These are phyloP conservation scores for Arachis monticola DNA, from an alignment of 331 rosid genomes.

Conservation along the genomic window DNA sequence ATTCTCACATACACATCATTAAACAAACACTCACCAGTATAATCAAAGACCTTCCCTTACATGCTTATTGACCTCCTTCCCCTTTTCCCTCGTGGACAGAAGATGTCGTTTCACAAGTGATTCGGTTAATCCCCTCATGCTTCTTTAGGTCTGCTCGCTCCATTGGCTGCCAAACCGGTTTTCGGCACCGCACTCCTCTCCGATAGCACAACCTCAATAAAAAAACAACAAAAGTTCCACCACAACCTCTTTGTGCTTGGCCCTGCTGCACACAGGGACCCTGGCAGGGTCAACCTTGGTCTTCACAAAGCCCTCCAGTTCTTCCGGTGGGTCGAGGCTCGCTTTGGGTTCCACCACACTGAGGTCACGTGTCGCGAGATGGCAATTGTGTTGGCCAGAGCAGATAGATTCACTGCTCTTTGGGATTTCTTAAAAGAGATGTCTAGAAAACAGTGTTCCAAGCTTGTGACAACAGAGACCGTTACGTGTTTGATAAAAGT, in stretches of 20 bases:
- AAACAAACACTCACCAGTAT: constrained; percentile 60
- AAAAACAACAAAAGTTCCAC: constrained; percentile 44
- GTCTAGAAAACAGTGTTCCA: constrained; percentile 42
- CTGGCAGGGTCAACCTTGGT: constrained; percentile 51
- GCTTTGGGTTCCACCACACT: constrained; percentile 59
- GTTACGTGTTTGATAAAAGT: constrained; percentile 88
- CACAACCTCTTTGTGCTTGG: constrained; percentile 66
- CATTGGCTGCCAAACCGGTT: constrained; percentile 60
- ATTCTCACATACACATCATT: constrained; percentile 43
- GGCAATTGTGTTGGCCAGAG: constrained; percentile 70
- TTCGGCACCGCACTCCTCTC: constrained; percentile 75
- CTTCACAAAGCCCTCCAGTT: constrained; percentile 68
- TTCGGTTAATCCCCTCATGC: constrained; percentile 66
- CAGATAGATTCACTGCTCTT: constrained; percentile 48
- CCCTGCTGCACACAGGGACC: constrained; percentile 73
- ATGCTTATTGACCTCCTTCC: constrained; percentile 37
- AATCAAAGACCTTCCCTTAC: constrained; percentile 66
- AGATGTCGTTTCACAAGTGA: constrained; percentile 58
- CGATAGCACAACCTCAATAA: constrained; percentile 62
- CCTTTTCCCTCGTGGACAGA: constrained; percentile 45
- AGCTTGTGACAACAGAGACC: constrained; percentile 61
- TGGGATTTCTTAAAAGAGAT: constrained; percentile 75
- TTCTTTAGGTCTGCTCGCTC: constrained; percentile 81
- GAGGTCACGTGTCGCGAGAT: constrained; percentile 73
- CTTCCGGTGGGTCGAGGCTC: constrained; percentile 71